Evolutionary conservation across 805 yeast genomes (phyloP).

Genomic region (Hanseniaspora thailandica): DNA sequence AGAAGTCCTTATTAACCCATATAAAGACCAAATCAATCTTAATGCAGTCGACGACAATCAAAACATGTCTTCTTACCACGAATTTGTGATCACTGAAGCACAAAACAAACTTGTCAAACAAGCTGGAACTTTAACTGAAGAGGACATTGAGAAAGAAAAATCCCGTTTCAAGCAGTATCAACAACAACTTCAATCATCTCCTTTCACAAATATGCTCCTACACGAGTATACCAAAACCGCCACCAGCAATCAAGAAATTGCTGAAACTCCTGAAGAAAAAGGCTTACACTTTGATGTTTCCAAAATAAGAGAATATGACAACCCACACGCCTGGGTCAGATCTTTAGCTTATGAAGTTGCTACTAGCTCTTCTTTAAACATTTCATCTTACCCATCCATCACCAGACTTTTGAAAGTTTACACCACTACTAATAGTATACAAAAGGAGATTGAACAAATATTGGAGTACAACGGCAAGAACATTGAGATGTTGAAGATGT

Average conservation of each 20-base stretch:
- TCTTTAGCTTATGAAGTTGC: not conserved
- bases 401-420: not conserved
- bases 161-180: not conserved
- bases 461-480: not conserved
- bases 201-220: not conserved
- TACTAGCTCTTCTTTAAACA: not conserved
- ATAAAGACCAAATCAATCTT: not conserved
- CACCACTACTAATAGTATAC: not conserved
- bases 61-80: not conserved
- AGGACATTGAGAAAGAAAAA: not conserved
- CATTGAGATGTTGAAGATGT: not conserved
- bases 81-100: not conserved
- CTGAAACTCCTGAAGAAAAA: not conserved
- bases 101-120: not conserved
- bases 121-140: not conserved
- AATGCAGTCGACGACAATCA: not conserved
- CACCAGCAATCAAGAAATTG: not conserved
- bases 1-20: not conserved
- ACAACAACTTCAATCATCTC: not conserved
- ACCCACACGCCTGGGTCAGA: constrained; percentile 7
- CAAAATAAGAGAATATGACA: constrained; percentile 7
- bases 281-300: not conserved
- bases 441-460: not conserved
- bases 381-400: not conserved
- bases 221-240: not conserved